phyloP scores from a whole-genome alignment of 2,329 filamentous ascomycete genomes.

The Thelonectria discophora region DNA sequence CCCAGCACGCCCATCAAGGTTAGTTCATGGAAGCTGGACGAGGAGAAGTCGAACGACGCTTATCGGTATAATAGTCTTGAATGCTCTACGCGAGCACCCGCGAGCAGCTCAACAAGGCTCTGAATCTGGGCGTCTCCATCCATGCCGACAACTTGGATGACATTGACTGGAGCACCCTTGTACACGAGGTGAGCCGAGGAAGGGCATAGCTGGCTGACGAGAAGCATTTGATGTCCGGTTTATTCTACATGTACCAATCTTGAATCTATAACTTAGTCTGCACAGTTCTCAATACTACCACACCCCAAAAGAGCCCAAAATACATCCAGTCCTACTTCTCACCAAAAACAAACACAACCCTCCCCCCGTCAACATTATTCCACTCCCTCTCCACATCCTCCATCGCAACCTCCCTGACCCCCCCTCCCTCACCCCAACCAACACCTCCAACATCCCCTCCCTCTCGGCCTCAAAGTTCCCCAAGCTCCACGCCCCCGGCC shows the following conservation, averaged over 20 bases:
- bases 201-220: neutral
- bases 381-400: constrained; percentile 41
- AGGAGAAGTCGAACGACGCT: too few species aligned
- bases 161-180: constrained; percentile 25
- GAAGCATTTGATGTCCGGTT: neutral
- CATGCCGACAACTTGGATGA: constrained; percentile 30
- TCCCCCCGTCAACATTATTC: constrained; percentile 31
- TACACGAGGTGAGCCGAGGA: constrained; percentile 13
- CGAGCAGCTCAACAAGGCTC: constrained; percentile 32
- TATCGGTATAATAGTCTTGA: constrained; percentile 32
- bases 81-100: constrained; percentile 36
- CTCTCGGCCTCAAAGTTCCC: constrained; percentile 36
- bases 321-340: neutral
- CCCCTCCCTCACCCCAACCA: constrained; percentile 34
- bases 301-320: neutral
- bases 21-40: rapidly evolving
- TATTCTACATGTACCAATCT: neutral
- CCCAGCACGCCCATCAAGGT: constrained; percentile 30
- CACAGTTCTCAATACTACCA: too few species aligned
- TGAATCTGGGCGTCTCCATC: constrained; percentile 29
- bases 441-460: constrained; percentile 34
- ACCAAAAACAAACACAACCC: constrained; percentile 43
- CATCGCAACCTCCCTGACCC: constrained; percentile 31
- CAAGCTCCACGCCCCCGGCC: constrained; percentile 54
- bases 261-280: too few species aligned